These are phyloP conservation scores for Penicillium brevicompactum DNA, from an alignment of 2,329 filamentous ascomycete species.

Conservation along the genomic window DNA sequence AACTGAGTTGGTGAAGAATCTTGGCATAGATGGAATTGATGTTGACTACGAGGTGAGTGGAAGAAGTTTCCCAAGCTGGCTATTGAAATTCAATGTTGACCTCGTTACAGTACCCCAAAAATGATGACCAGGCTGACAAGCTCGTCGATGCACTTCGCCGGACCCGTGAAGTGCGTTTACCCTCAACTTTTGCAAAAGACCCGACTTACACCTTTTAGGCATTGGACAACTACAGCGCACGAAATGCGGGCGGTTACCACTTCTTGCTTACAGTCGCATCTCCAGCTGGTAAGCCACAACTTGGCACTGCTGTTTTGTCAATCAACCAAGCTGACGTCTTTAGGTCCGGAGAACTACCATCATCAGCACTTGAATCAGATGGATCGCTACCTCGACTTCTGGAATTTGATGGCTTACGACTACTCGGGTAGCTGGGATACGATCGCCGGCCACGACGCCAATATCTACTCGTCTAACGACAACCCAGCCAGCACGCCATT, in stretches of 20 bases:
- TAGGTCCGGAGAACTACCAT: conserved; percentile 48
- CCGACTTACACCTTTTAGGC: conserved; percentile 27
- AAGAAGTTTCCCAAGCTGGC: neutral
- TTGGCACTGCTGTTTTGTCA: neutral
- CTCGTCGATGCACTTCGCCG: conserved; percentile 38
- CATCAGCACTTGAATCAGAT: conserved; percentile 47
- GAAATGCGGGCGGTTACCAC: conserved; percentile 42
- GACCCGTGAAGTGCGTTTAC: conserved; percentile 31
- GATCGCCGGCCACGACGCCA: conserved; percentile 75
- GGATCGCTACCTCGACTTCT: conserved; percentile 53
- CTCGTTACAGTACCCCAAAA: conserved; percentile 32
- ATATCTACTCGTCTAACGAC: conserved; percentile 63
- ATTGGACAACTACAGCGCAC: conserved; percentile 44
- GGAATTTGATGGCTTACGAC: conserved; percentile 79
- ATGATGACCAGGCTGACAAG: conserved; percentile 36
- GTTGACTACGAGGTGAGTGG: conserved; percentile 45
- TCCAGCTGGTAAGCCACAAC: conserved; percentile 39
- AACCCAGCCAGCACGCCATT: conserved; percentile 73
- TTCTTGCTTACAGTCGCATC: conserved; percentile 51
- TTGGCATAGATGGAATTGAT: conserved; percentile 64
- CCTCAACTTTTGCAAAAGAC: neutral
- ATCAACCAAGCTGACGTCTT: neutral
- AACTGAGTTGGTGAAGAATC: conserved; percentile 72
- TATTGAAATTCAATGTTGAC: neutral
- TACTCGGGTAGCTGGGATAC: conserved; percentile 80